These are phyloP conservation scores for Colletotrichum spaethianum DNA, from an alignment of 2,329 filamentous ascomycete genomes.

Conservation along the genomic window DNA sequence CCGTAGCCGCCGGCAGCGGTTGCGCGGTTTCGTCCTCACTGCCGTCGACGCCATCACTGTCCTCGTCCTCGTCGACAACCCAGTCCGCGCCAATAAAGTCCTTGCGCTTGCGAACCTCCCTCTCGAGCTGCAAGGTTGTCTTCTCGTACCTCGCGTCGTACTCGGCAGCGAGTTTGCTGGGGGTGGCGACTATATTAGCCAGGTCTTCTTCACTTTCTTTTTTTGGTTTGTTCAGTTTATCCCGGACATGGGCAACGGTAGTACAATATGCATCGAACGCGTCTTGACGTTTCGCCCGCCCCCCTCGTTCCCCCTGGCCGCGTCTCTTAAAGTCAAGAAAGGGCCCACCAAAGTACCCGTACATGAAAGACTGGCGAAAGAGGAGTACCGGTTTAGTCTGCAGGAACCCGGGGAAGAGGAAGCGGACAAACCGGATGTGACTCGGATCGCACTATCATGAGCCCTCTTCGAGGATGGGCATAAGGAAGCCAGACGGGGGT, in stretches of 20 bases:
- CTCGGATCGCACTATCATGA: background rate
- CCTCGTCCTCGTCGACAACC: slow-evolving; percentile 55
- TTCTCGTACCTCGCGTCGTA: slow-evolving; percentile 72
- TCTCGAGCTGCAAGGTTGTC: slow-evolving; percentile 66
- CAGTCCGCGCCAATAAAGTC: slow-evolving; percentile 76
- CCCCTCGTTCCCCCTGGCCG: background rate
- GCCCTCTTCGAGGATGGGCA: background rate
- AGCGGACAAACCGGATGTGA: slow-evolving; percentile 2
- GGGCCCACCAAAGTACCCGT: background rate
- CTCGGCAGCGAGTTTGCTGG: slow-evolving; percentile 64
- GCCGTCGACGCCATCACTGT: slow-evolving; percentile 43
- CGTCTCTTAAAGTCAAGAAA: background rate
- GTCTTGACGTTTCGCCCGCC: background rate
- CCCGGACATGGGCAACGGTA: background rate
- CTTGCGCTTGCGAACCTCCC: slow-evolving; percentile 65
- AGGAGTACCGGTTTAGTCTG: slow-evolving; percentile 5
- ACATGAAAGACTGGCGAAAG: background rate
- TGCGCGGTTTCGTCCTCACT: slow-evolving; percentile 24
- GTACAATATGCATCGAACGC: background rate
- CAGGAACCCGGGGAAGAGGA: slow-evolving; percentile 36
- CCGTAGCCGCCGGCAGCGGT: background rate
- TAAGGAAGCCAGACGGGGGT: background rate
- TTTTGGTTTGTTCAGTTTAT: background rate
- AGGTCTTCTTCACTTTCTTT: background rate
- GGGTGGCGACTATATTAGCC: background rate